phyloP scores from a whole-genome alignment of 1,284 basidiomycete species.

The Violaceomyces palustris region DNA sequence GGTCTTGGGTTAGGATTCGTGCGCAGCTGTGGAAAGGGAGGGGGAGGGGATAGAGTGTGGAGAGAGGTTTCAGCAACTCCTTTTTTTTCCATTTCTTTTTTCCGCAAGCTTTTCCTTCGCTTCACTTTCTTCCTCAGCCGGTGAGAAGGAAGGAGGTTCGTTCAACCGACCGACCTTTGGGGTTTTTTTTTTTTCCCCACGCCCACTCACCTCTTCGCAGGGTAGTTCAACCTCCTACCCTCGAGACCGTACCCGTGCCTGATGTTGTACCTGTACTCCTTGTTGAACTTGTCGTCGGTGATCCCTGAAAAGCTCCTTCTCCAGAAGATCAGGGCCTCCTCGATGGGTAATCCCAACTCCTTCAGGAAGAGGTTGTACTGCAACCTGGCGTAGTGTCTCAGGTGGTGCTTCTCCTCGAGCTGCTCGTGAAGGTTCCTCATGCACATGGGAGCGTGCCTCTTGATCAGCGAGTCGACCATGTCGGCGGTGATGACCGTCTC shows the following conservation, averaged over 20 bases:
- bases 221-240: constrained; percentile 87
- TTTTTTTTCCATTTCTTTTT: too few relatives aligned
- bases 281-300: constrained; percentile 94
- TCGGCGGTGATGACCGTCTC: constrained; percentile 73
- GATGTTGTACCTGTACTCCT: constrained; percentile 96
- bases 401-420: constrained; percentile 71
- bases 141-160: too few relatives aligned
- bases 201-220: too few relatives aligned
- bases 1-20: constrained; percentile 75
- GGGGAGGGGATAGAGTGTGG: background rate
- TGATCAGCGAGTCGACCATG: constrained; percentile 84
- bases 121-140: too few relatives aligned
- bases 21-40: constrained; percentile 71
- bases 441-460: constrained; percentile 88
- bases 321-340: constrained; percentile 94
- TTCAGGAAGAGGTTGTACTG: constrained; percentile 95
- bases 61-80: too few relatives aligned
- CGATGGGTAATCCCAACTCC: constrained; percentile 77
- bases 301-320: constrained; percentile 69
- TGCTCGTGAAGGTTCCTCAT: constrained; percentile 86
- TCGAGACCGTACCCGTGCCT: constrained; percentile 92
- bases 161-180: too few relatives aligned
- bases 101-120: too few relatives aligned
- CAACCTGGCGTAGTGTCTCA: constrained; percentile 87
- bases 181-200: too few relatives aligned